phyloP scores from a whole-genome alignment of 345 rosid genomes.

The Trapa bicornis region DNA sequence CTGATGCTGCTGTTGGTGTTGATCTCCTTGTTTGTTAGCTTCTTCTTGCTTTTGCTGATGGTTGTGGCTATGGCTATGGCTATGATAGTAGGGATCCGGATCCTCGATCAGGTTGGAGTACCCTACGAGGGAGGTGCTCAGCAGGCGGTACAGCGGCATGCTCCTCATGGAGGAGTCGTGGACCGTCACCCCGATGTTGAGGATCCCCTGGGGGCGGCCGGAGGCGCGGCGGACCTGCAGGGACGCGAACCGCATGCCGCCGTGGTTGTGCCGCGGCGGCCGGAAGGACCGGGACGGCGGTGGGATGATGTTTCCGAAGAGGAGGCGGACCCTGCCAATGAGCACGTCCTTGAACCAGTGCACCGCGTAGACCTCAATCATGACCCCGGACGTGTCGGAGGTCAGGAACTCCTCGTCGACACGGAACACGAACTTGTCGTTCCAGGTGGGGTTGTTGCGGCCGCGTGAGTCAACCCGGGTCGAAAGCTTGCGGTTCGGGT shows the following conservation, averaged over 20 bases:
- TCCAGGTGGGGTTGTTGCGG: slow-evolving; percentile 65
- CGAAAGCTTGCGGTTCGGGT: slow-evolving; percentile 56
- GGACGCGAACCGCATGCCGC: slow-evolving; percentile 60
- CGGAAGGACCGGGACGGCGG: slow-evolving; percentile 11
- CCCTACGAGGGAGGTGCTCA: slow-evolving; percentile 57
- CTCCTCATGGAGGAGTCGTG: slow-evolving; percentile 76
- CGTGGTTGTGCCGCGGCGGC: slow-evolving; percentile 12
- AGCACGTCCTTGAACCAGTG: slow-evolving; percentile 79
- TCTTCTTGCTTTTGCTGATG: slow-evolving; percentile 14
- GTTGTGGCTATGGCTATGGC: slow-evolving; percentile 14
- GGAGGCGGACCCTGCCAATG: slow-evolving; percentile 59
- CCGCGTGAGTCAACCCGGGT: slow-evolving; percentile 53
- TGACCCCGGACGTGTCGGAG: slow-evolving; percentile 63
- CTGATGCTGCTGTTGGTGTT: background rate
- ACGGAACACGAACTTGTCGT: slow-evolving; percentile 77
- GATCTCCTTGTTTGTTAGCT: slow-evolving; percentile 2
- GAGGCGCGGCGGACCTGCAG: slow-evolving; percentile 73
- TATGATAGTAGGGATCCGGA: background rate
- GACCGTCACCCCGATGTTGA: slow-evolving; percentile 63
- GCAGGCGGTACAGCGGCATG: slow-evolving; percentile 57
- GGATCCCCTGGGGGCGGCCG: slow-evolving; percentile 76
- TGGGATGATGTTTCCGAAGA: slow-evolving; percentile 52
- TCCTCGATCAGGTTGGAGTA: background rate
- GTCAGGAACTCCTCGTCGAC: slow-evolving; percentile 55
- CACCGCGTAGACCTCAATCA: slow-evolving; percentile 54